Evolutionary conservation across 305 asterid species (phyloP), one percentile per base, ranked within the genome.

Genomic region (Fraxinus baroniana): DNA sequence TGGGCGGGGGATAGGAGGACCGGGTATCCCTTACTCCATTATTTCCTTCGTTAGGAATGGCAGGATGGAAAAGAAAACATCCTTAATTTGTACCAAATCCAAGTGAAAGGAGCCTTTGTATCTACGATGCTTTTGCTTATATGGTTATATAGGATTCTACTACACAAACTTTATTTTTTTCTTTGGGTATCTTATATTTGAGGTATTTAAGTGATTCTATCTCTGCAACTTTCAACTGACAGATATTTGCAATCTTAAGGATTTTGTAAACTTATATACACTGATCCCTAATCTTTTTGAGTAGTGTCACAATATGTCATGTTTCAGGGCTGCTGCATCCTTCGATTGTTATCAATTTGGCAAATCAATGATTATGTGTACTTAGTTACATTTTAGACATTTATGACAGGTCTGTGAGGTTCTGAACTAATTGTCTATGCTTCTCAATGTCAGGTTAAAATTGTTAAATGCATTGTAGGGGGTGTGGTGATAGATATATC

Each of bases 401-500:
- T 15, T 49, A 15, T 1, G 60, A 49, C 60, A 49, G 20, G 1
- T 49, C 60, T 49, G 52, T 52, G 80, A 71, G 76, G 74, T 57
- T 82, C 73, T 78, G 32, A 79, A 70, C 84, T 80, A 82, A 81
- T 49, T 15, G 39, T 70, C 35, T 88, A 30, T 79, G 77, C 86
- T 83, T 86, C 60, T 88, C 60, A 84, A 79, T 86, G 89, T 86
- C 92, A 96, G 99, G 99, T 96, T 81, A 96, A 96, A 87, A 90
- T 96, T 62, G 94, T 96, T 86, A 96, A 96, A 88, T 92, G 97
- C 87, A 80, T 92, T 44, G 97, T 93, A 83, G 89, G 85, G 82
- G 86, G 91, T 86, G 91, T 89, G 74, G 97, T 93, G 81, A 89
- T 96, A 74, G 99, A 96, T 84, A 84, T 96, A 84, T 90, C 99